These are phyloP conservation scores for Flaveria trinervia DNA, from an alignment of 129 eudicot species.

Conservation along the genomic window DNA sequence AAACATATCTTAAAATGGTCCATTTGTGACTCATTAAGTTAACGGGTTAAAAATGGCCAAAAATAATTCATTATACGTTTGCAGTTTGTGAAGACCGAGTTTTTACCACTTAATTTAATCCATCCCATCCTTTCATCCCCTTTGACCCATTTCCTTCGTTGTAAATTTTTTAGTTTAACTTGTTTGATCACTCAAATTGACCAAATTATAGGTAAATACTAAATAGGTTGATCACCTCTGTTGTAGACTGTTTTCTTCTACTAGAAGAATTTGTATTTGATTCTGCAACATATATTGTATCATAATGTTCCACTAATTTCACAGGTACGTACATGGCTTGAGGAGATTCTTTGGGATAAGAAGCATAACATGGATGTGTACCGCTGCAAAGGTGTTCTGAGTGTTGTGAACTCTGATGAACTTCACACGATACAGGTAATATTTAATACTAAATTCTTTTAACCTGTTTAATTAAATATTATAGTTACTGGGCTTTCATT, in stretches of 20 bases:
- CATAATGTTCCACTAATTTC: background rate
- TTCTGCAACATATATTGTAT: conserved; percentile 9
- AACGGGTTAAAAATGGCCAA: background rate
- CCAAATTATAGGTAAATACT: background rate
- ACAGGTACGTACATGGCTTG: conserved; percentile 82
- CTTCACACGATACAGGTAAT: conserved; percentile 85
- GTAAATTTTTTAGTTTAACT: background rate
- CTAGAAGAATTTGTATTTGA: background rate
- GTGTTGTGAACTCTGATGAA: conserved; percentile 67
- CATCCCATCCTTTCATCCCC: background rate
- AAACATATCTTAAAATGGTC: background rate
- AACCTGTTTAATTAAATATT: background rate
- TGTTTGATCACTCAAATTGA: background rate
- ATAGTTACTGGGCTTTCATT: background rate
- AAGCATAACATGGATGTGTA: conserved; percentile 85
- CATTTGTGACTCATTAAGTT: background rate
- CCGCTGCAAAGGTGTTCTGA: conserved; percentile 93
- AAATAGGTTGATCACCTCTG: background rate
- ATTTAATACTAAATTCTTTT: background rate
- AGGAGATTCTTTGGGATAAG: conserved; percentile 95
- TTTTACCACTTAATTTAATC: background rate
- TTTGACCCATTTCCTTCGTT: background rate
- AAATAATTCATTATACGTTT: background rate
- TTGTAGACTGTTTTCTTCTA: background rate
- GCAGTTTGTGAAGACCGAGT: background rate